phyloP scores from a whole-genome alignment of 1,284 basidiomycete genomes.

The Salmacisia buchloeana region DNA sequence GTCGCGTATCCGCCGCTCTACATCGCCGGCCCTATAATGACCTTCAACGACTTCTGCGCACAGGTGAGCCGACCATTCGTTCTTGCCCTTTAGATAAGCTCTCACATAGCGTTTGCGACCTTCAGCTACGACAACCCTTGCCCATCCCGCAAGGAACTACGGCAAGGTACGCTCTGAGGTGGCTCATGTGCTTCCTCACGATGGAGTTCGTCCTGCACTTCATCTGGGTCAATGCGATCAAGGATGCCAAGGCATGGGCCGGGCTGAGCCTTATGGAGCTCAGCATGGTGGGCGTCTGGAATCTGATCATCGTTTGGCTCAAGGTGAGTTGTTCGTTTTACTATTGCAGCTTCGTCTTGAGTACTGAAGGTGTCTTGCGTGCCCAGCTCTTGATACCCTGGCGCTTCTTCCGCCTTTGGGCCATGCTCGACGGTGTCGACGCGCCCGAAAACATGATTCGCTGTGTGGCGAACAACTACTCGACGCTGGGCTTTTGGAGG shows the following conservation, averaged over 20 bases:
- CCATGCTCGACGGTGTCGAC: slow-evolving; percentile 79
- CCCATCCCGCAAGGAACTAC: slow-evolving; percentile 52
- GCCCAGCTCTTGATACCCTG: slow-evolving; percentile 83
- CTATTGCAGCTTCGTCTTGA: neutral
- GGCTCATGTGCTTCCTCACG: slow-evolving; percentile 66
- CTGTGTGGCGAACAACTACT: slow-evolving; percentile 98
- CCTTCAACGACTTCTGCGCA: slow-evolving; percentile 89
- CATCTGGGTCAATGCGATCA: slow-evolving; percentile 96
- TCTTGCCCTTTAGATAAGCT: neutral
- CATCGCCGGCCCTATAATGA: slow-evolving; percentile 91
- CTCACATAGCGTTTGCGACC: neutral
- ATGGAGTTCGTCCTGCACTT: slow-evolving; percentile 90
- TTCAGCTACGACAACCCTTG: slow-evolving; percentile 53
- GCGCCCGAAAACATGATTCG: slow-evolving; percentile 98
- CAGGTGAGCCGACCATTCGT: slow-evolving; percentile 59
- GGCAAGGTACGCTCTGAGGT: slow-evolving; percentile 65
- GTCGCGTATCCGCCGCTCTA: slow-evolving; percentile 85
- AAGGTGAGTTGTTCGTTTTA: slow-evolving; percentile 61
- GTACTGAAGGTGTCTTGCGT: neutral
- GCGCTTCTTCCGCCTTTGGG: slow-evolving; percentile 96
- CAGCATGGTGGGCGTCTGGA: slow-evolving; percentile 95
- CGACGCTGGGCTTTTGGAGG: slow-evolving; percentile 85
- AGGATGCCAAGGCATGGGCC: slow-evolving; percentile 68
- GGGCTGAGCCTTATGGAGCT: slow-evolving; percentile 74
- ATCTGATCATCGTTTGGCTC: slow-evolving; percentile 89